Evolutionary conservation across 805 yeast genomes (phyloP).

Genomic region (Starmerella vaccinii): DNA sequence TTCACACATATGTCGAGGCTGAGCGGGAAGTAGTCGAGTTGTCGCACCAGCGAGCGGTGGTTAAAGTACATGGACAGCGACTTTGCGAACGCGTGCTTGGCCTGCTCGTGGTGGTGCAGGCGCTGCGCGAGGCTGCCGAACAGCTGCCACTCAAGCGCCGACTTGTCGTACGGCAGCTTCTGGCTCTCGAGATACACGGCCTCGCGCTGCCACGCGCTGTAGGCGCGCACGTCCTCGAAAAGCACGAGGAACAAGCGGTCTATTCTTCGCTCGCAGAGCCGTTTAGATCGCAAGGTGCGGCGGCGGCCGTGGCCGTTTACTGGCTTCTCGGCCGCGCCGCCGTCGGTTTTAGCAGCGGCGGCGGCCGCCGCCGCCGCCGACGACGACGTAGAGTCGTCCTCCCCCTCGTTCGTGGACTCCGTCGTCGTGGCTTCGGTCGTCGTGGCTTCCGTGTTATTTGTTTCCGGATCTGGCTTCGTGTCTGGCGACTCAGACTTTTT

Average conservation of each 20-base stretch:
- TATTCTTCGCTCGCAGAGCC: conserved; percentile 68
- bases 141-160: conserved; percentile 85
- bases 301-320: conserved; percentile 2
- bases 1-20: conserved; percentile 63
- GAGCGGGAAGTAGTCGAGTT: conserved; percentile 43
- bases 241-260: conserved; percentile 62
- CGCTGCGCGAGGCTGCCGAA: conserved; percentile 79
- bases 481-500: conserved; percentile 18
- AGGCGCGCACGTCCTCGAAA: conserved; percentile 58
- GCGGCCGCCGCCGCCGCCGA: conserved; percentile 8
- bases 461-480: conserved; percentile 6
- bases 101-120: conserved; percentile 72
- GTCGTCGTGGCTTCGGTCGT: no score
- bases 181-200: conserved; percentile 80
- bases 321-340: background rate
- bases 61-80: conserved; percentile 70
- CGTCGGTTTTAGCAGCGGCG: background rate
- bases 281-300: conserved; percentile 34
- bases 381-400: no score
- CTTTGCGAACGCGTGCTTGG: conserved; percentile 68
- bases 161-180: conserved; percentile 64
- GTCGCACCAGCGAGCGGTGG: conserved; percentile 63
- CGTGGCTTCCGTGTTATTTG: no score
- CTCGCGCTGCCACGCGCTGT: conserved; percentile 91
- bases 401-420: no score